Percentiles rank a stretch among this genome's conserved stretches.
These are phyloP conservation scores for Tuber melanosporum DNA, from an alignment of 495 filamentous ascomycete species.

Conservation along the genomic window DNA sequence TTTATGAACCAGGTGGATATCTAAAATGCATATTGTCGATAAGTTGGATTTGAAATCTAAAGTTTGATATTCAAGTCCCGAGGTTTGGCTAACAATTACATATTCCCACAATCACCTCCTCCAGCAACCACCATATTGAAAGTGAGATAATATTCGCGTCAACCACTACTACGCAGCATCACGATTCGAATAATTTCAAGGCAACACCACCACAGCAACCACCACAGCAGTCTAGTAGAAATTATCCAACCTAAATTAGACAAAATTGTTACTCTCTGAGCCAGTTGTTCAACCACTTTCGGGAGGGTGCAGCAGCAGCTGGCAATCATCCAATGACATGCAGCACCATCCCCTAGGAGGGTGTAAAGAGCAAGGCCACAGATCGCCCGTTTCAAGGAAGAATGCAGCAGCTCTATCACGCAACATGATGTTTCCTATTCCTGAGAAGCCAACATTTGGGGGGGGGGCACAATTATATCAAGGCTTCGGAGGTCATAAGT, in stretches of 20 bases:
- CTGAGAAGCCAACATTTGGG: not conserved
- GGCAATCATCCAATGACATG: not conserved
- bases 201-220: not conserved
- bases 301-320: not conserved
- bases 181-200: not conserved
- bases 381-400: not conserved
- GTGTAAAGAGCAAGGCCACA: too few relatives aligned
- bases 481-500: not conserved
- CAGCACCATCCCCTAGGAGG: too few relatives aligned
- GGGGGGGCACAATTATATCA: not conserved
- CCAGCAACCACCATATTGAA: not conserved
- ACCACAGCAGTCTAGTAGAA: not conserved
- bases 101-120: not conserved
- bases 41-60: not conserved
- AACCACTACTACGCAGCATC: not conserved
- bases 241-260: not conserved
- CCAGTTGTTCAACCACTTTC: not conserved
- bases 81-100: not conserved
- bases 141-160: not conserved
- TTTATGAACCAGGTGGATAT: not conserved
- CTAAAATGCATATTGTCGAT: not conserved
- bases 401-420: not conserved
- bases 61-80: not conserved
- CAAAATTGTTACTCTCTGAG: not conserved
- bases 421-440: not conserved